Evolutionary conservation across 768 basidiomycete genomes (phyloP), one percentile per base, ranked within the genome.

Genomic region (Paxillus ammoniavirescens): DNA sequence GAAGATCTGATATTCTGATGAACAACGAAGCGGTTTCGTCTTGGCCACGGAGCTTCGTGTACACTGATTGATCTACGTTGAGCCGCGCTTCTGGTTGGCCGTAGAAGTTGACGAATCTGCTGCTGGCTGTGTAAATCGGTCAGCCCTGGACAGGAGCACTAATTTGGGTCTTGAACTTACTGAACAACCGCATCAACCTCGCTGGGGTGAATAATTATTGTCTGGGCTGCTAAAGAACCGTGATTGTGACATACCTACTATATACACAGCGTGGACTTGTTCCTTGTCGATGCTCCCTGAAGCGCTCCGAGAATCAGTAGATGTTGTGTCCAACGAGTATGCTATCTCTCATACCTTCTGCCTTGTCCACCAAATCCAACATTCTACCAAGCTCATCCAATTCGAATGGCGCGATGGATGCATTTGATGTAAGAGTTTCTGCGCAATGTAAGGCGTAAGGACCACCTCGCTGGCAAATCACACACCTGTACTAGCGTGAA

Each of bases 51-150:
- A n/a, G 44, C 28, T 42, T 45, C 4, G 50, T 57, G 28, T 64
- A 62, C 15, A 82, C 69, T 13, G 76, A 78, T 53, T 75, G 73
- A 52, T 76, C 69, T 1, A 75, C 71, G 41, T 73, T 65, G 14
- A 83, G 66, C 6, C 81, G 79, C 3, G 77, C 78, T 40, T 61
- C 61, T 3, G 72, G 67, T 59, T 81, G 75, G 3, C 81, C 80
- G 55, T 78, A 68, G 47, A 75, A 77, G 60, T 82, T 73, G 30
- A 73, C 59, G 44, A 80, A 81, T 31, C 72, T 63, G 13, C 59
- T 55, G 67, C 60, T 73, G 7, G 54, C 64, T 65, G 38, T 14
- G 47, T 48, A 9, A 15, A 18, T 43, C 30, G n/a, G 50, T 48
- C 26, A 44, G 21, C 12, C 50, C 12, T 8, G 30, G 42, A 42